These are phyloP conservation scores for Clausena lansium DNA, from an alignment of 345 rosid genomes.

Conservation along the genomic window DNA sequence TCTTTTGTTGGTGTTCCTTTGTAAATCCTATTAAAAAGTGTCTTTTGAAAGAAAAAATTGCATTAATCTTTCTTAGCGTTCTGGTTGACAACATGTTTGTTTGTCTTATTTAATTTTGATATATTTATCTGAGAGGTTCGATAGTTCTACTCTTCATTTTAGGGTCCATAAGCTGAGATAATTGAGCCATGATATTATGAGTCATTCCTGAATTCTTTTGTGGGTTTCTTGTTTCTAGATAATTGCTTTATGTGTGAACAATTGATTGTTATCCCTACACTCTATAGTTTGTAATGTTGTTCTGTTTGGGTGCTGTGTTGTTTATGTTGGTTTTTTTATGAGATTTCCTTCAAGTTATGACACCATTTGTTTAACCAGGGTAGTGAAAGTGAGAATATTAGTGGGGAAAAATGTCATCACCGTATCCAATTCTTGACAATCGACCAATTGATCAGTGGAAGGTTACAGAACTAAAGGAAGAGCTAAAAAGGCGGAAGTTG, in stretches of 20 bases:
- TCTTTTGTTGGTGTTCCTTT: neutral
- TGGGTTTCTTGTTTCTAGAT: neutral
- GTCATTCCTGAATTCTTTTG: neutral
- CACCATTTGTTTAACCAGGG: conserved; percentile 20
- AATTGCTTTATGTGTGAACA: neutral
- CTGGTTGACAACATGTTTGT: neutral
- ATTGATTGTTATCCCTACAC: neutral
- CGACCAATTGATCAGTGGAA: conserved; percentile 90
- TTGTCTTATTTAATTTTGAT: neutral
- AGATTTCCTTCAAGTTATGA: neutral
- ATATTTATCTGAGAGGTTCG: neutral
- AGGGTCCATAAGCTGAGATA: neutral
- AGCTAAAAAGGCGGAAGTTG: conserved; percentile 76
- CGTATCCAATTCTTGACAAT: conserved; percentile 63
- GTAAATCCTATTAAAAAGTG: neutral
- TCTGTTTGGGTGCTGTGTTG: neutral
- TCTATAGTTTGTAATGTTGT: neutral
- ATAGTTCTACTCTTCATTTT: neutral
- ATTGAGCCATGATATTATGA: neutral
- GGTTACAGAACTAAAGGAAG: conserved; percentile 93
- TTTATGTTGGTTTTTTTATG: neutral
- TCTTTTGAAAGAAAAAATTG: neutral
- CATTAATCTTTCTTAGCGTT: neutral
- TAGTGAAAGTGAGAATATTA: conserved; percentile 20
- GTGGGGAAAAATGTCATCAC: conserved; percentile 63